phyloP scores from a whole-genome alignment of 1,284 basidiomycete species.

The Butyriboletus regius region DNA sequence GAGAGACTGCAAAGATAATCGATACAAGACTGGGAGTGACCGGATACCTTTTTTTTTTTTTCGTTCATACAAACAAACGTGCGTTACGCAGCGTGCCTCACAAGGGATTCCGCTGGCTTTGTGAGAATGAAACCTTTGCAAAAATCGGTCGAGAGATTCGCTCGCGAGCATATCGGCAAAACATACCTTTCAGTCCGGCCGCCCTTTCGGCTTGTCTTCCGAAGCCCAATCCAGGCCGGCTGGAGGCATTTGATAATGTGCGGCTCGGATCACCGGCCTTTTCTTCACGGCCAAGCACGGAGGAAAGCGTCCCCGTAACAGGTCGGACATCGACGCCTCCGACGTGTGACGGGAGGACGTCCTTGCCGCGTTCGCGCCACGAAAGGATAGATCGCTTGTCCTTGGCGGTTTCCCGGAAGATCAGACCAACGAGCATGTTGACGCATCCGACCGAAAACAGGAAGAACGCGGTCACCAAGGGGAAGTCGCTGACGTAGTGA shows the following conservation, averaged over 20 bases:
- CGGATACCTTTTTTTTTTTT: too few relatives aligned
- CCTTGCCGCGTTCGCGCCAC: conserved; percentile 57
- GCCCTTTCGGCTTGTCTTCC: conserved; percentile 69
- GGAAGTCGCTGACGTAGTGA: conserved; percentile 70
- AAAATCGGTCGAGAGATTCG: neutral
- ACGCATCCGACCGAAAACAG: conserved; percentile 77
- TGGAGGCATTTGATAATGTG: conserved; percentile 9
- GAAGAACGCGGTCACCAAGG: conserved; percentile 78
- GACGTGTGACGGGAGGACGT: conserved; percentile 47
- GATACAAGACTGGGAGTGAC: conserved; percentile 1
- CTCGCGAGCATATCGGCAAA: neutral
- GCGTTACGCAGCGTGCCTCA: conserved; percentile 22
- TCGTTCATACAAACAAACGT: neutral
- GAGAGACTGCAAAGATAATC: neutral
- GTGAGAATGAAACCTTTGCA: conserved; percentile 41
- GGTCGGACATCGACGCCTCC: conserved; percentile 19
- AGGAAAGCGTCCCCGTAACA: conserved; percentile 10
- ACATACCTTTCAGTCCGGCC: conserved; percentile 52
- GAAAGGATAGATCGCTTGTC: conserved; percentile 55
- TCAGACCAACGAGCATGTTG: conserved; percentile 72
- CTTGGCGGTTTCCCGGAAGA: conserved; percentile 62
- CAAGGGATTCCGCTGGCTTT: conserved; percentile 53
- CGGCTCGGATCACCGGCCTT: conserved; percentile 4
- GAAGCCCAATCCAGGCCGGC: conserved; percentile 61
- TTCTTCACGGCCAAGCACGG: conserved; percentile 8